Percentiles rank a stretch among this genome's conserved stretches.
Evolutionary conservation across 1,284 basidiomycete genomes (phyloP).

Genomic region (Neonothopanus nambi): DNA sequence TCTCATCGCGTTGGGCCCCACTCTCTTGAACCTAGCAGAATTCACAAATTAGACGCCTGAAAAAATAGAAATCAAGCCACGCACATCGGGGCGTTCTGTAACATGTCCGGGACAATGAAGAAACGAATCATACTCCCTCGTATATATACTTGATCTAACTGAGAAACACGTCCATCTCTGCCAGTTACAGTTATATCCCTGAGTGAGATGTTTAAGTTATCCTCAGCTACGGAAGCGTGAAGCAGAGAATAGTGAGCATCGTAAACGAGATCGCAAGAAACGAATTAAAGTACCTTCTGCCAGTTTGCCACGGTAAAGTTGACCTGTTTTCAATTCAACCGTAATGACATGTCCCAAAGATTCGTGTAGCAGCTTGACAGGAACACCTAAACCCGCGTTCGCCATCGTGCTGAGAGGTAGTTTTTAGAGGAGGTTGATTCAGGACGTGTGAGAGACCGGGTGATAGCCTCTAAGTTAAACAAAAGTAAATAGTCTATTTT

Average conservation of each 20-base stretch:
- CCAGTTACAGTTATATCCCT: conserved; percentile 98
- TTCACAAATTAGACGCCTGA: conserved; percentile 13
- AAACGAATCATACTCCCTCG: conserved; percentile 97
- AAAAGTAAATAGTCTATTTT: no score
- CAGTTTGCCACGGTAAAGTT: conserved; percentile 96
- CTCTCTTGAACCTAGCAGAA: conserved; percentile 90
- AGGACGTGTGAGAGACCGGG: background rate
- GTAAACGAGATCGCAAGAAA: conserved; percentile 17
- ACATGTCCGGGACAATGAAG: conserved; percentile 99
- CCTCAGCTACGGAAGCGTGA: conserved; percentile 73
- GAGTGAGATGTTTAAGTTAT: conserved; percentile 96
- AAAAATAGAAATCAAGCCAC: conserved; percentile 32
- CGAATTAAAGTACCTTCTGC: conserved; percentile 72
- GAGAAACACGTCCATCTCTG: conserved; percentile 97
- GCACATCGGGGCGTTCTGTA: conserved; percentile 98
- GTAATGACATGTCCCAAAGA: conserved; percentile 96
- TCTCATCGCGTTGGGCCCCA: conserved; percentile 97
- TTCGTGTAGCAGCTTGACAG: conserved; percentile 91
- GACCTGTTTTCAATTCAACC: conserved; percentile 96
- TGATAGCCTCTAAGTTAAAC: no score
- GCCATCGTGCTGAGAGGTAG: conserved; percentile 36
- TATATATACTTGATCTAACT: conserved; percentile 99
- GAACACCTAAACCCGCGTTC: conserved; percentile 77
- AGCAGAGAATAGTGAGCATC: conserved; percentile 20
- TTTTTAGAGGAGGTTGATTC: background rate